Evolutionary conservation across 2,329 filamentous ascomycete species (phyloP).

Genomic region (Fonsecaea multimorphosa): DNA sequence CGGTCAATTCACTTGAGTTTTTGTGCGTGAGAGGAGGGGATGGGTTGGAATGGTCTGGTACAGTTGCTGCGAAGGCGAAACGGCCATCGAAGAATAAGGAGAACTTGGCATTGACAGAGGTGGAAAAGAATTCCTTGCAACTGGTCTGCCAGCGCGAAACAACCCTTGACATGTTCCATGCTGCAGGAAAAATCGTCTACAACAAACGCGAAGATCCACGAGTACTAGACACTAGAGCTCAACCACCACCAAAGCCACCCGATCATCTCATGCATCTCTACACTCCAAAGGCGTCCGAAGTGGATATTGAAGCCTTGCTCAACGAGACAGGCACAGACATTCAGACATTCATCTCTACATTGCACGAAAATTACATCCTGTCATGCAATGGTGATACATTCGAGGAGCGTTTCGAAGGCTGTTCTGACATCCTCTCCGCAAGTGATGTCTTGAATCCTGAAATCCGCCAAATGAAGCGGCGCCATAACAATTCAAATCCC

Average conservation of each 20-base stretch:
- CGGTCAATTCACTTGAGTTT: conserved; percentile 91
- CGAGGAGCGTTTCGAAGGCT: conserved; percentile 80
- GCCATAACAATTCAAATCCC: conserved; percentile 28
- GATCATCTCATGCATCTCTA: conserved; percentile 63
- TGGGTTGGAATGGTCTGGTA: conserved; percentile 76
- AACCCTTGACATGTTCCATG: conserved; percentile 92
- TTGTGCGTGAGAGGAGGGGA: conserved; percentile 82
- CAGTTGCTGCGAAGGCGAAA: conserved; percentile 71
- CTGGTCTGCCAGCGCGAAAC: conserved; percentile 85
- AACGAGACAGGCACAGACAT: conserved; percentile 94
- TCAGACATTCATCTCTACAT: conserved; percentile 82
- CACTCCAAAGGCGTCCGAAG: conserved; percentile 68
- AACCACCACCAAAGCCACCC: conserved; percentile 61
- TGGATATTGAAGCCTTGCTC: conserved; percentile 76
- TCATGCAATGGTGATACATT: conserved; percentile 77
- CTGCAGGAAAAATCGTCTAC: conserved; percentile 93
- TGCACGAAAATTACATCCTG: conserved; percentile 91
- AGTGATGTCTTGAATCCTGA: conserved; percentile 83
- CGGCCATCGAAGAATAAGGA: conserved; percentile 59
- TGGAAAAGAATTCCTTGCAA: conserved; percentile 79
- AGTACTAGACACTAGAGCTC: conserved; percentile 41
- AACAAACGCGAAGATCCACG: conserved; percentile 77
- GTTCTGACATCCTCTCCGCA: conserved; percentile 83
- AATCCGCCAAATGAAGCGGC: conserved; percentile 48
- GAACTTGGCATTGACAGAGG: conserved; percentile 68